Percentiles rank a stretch among this genome's conserved stretches.
phyloP scores from a whole-genome alignment of 164 flowering plant species.

The Vitis rupestris region DNA sequence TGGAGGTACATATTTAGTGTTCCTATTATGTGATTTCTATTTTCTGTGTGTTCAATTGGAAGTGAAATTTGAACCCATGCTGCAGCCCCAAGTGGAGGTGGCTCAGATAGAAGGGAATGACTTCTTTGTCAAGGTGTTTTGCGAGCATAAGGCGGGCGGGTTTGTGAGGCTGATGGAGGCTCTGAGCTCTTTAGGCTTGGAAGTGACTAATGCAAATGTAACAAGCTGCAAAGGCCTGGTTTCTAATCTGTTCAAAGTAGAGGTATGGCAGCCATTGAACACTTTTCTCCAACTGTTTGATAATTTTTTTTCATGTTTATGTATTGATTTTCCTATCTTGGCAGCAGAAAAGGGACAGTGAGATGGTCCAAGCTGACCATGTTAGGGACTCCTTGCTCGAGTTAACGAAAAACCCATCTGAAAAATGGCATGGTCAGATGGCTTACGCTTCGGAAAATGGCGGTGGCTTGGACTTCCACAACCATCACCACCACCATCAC shows the following conservation, averaged over 20 bases:
- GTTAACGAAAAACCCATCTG: constrained; percentile 47
- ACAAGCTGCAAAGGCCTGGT: constrained; percentile 65
- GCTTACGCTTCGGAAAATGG: constrained; percentile 22
- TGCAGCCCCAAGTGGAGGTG: constrained; percentile 82
- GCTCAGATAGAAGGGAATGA: constrained; percentile 60
- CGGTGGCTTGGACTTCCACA: constrained; percentile 12
- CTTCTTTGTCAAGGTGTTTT: constrained; percentile 70
- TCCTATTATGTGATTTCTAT: not conserved
- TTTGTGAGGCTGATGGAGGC: constrained; percentile 86
- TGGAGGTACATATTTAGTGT: constrained; percentile 59
- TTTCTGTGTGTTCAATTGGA: too few species aligned
- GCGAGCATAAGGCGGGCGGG: constrained; percentile 77
- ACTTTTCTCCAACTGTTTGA: not conserved
- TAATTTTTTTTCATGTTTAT: not conserved
- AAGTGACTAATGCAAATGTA: constrained; percentile 72
- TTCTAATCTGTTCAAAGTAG: constrained; percentile 68
- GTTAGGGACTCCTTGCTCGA: constrained; percentile 79
- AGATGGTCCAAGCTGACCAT: constrained; percentile 70
- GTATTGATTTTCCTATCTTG: not conserved
- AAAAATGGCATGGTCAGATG: constrained; percentile 29
- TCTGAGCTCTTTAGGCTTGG: constrained; percentile 69
- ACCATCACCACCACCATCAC: constrained; percentile 29
- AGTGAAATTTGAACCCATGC: too few species aligned
- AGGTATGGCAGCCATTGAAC: constrained; percentile 37
- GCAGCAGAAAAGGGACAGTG: constrained; percentile 69